A percentile compares a stretch with the other conserved stretches of the same genome.
phyloP scores from a whole-genome alignment of 805 yeast species.

The Myxozyma neotropica region DNA sequence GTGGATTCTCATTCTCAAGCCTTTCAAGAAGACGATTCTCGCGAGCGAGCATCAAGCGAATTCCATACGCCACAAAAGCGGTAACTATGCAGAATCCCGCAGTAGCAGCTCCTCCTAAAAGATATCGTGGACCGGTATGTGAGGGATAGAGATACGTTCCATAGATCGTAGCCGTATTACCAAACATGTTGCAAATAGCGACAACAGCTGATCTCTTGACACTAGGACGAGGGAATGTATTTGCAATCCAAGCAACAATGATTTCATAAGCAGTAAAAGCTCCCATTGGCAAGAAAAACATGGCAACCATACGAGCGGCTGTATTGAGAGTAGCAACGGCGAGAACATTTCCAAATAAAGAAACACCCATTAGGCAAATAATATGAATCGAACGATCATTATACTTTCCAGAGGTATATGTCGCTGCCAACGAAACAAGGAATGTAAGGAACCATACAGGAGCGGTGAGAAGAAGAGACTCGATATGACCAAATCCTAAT shows the following conservation, averaged over 20 bases:
- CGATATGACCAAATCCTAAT: conserved; percentile 52
- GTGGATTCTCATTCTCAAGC: conserved; percentile 11
- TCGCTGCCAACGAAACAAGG: conserved; percentile 48
- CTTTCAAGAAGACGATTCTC: conserved; percentile 23
- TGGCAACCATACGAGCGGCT: conserved; percentile 22
- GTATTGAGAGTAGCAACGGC: conserved; percentile 14
- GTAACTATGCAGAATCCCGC: conserved; percentile 9
- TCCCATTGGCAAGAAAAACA: conserved; percentile 29
- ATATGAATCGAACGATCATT: conserved; percentile 27
- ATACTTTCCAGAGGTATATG: conserved; percentile 27
- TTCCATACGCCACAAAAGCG: conserved; percentile 12
- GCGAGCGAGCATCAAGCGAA: conserved; percentile 15
- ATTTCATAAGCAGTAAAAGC: conserved; percentile 24
- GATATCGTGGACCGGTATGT: conserved; percentile 17
- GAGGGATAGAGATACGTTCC: conserved; percentile 26
- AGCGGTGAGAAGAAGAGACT: conserved; percentile 58
- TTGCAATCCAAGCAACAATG: conserved; percentile 29
- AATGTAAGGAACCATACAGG: conserved; percentile 64
- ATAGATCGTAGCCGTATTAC: conserved; percentile 24
- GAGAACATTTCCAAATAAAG: conserved; percentile 21
- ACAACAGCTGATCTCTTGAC: conserved; percentile 26
- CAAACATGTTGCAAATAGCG: conserved; percentile 27
- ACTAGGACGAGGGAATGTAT: conserved; percentile 26
- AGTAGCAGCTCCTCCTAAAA: conserved; percentile 21
- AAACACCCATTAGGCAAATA: conserved; percentile 4